Base-by-base conservation (phyloP, 2,329 filamentous ascomycete genomes). In the Fusarium pseudograminearum region DNA sequence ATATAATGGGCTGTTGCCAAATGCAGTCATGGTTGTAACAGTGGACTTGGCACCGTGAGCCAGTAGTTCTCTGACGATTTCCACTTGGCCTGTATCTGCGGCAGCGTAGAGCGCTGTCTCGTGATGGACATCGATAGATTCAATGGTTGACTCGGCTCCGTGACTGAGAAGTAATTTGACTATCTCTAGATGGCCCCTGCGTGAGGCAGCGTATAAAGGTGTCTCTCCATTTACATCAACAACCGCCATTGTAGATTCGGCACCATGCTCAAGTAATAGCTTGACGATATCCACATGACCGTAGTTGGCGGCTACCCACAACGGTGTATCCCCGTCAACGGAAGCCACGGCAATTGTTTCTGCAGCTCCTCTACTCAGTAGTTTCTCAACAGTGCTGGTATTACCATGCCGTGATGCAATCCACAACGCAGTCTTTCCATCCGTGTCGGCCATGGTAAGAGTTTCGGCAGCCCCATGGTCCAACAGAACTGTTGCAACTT, bases 1-100 rank as follows among this genome's bases (percentile, higher is more conserved):
- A 7, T 7, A 38, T 16, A 55, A 20, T 0, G 38, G 48, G 14
- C 36, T 55, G 0, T 1, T 7, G 0, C 15, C 4, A 2, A 1
- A 0, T 11, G 0, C 1, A 7, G 15, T n/a, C 4, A 38, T 4
- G 1, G 28, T 18, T 2, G 26, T 3, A 2, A 36, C 1, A 20
- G 40, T 28, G 0, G 5, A 5, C 2, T 5, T 16, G 1, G 56
- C 31, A 0, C 50, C 56, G 4, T 28, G 1, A 1, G 12, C 3
- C 0, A 59, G 11, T 3, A 59, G 2, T 9, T 10, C 1, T 10
- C 9, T 31, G 0, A 38, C 14, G 0, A 31, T 9, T 0, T 60
- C 20, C 2, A 3, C 2, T 3, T 15, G 1, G 3, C 0, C 50
- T 9, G 0, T 7, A 1, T n/a, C 30, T 4, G 20, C 22, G 11